Evolutionary conservation across 306 rosid genomes (phyloP).

Genomic region (Cicer chorassanicum): DNA sequence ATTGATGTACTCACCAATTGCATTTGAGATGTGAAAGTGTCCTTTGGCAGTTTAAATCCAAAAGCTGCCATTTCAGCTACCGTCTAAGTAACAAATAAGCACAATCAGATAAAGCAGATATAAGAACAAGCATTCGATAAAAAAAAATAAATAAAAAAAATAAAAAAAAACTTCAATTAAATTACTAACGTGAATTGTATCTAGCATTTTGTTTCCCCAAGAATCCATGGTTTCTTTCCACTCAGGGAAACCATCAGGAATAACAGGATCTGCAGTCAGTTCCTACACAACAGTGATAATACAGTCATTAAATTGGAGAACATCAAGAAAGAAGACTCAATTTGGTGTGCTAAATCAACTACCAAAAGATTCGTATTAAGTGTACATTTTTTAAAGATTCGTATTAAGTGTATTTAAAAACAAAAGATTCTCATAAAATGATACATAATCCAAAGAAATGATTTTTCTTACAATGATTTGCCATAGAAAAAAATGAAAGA

Average conservation of each 20-base stretch:
- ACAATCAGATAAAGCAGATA: conserved; percentile 12
- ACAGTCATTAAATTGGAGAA: too few species aligned
- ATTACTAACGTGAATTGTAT: conserved; percentile 66
- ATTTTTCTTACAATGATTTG: too few species aligned
- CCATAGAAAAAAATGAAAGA: too few species aligned
- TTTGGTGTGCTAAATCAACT: too few species aligned
- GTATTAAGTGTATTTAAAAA: too few species aligned
- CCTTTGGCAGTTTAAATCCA: conserved; percentile 79
- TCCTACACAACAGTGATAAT: too few species aligned
- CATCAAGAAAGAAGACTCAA: too few species aligned
- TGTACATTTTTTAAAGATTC: too few species aligned
- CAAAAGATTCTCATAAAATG: too few species aligned
- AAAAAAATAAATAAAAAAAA: not conserved
- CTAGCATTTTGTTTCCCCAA: conserved; percentile 85
- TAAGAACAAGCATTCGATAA: too few species aligned
- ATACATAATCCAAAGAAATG: too few species aligned
- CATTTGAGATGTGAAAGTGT: conserved; percentile 86
- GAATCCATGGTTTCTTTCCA: conserved; percentile 93
- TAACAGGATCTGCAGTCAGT: conserved; percentile 71
- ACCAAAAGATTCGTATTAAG: too few species aligned
- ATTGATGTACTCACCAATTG: conserved; percentile 60
- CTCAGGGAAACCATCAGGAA: conserved; percentile 82
- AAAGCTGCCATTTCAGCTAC: conserved; percentile 95
- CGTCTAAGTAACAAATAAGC: conserved; percentile 55
- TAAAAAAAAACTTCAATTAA: conserved; percentile 23